Evolutionary conservation across 1,139 yeast genomes (phyloP), one percentile per base, ranked within the genome.

Genomic region (Blastobotrys illinoisensis): DNA sequence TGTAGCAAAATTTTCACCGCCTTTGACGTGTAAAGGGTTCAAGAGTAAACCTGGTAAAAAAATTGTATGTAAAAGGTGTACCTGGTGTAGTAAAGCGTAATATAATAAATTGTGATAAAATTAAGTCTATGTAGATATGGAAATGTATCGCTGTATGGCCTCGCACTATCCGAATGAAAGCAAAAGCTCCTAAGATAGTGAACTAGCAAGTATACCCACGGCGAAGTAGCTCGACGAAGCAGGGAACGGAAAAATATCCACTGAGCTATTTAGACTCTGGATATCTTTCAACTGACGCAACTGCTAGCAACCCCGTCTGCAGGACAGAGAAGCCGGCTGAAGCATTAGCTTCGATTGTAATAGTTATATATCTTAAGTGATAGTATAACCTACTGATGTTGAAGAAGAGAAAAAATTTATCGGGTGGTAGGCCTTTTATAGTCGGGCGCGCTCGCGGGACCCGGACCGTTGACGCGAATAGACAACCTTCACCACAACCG

Each of bases 161-260:
- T 62, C 66, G 63, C 58, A 59, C 61, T 52, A 58, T 53, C 52
- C 58, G 54, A 52, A 60, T 57, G 24, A 55, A 46, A 49, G 47
- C 18, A 47, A 48, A 52, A 49, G 23, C 56, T 32, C 13, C 40
- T 32, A 32, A 57, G 50, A 54, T 49, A 58, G 58, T 52, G 49
- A 51, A 49, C 66, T 62, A 49, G 66, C 66, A 53, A 60, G 62
- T 49, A 48, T 47, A 57, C 61, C 58, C 61, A 64, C 54, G 57
- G 62, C 64, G 65, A 54, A 52, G 21, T 49, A 43, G 49, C 20
- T 64, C 67, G 56, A 48, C 56, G 66, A 66, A 64, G 66, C 67
- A 64, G 67, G 67, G 67, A 64, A 64, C 67, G 67, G 67, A 64
- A 60, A 63, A 60, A 59, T 59, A 60, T 56, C 67, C 67, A 63